Conservation (phyloP, 2,329 filamentous ascomycete genomes). For the Sporothrix humicola region DNA sequence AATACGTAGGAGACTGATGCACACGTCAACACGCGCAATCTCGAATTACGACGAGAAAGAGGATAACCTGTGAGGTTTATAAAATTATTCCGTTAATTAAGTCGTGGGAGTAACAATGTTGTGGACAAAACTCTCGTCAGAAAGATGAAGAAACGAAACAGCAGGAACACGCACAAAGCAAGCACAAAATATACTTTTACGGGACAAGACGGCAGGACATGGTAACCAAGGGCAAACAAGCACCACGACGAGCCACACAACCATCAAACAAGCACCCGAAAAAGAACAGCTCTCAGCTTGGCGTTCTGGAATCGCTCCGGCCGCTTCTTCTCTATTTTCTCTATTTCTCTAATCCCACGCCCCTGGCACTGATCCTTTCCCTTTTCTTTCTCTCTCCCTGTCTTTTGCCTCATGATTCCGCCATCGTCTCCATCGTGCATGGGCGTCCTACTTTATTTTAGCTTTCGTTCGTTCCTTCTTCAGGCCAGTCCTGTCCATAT, state of each 20-base stretch:
- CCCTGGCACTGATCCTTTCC: neutral
- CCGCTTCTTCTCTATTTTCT: neutral
- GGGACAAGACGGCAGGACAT: no score
- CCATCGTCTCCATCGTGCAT: constrained; percentile 17
- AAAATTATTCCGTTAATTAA: no score
- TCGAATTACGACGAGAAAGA: no score
- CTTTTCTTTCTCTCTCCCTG: neutral
- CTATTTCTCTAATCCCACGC: neutral
- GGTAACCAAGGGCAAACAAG: neutral
- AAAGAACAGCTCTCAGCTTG: neutral
- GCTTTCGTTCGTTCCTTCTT: neutral
- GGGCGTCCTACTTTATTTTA: constrained; percentile 5
- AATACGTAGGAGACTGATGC: neutral
- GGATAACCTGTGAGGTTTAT: no score
- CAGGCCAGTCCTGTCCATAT: neutral
- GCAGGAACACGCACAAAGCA: neutral
- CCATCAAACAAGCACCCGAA: neutral
- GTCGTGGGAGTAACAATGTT: no score
- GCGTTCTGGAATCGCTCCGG: constrained; percentile 8
- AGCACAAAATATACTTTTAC: no score
- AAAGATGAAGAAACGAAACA: neutral
- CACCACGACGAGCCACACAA: neutral
- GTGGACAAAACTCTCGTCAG: no score
- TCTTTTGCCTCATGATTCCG: neutral
- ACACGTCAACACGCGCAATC: neutral